Evolutionary conservation across 371 early-diverging fungal species (phyloP).

Genomic region (Rhizopus sp.): DNA sequence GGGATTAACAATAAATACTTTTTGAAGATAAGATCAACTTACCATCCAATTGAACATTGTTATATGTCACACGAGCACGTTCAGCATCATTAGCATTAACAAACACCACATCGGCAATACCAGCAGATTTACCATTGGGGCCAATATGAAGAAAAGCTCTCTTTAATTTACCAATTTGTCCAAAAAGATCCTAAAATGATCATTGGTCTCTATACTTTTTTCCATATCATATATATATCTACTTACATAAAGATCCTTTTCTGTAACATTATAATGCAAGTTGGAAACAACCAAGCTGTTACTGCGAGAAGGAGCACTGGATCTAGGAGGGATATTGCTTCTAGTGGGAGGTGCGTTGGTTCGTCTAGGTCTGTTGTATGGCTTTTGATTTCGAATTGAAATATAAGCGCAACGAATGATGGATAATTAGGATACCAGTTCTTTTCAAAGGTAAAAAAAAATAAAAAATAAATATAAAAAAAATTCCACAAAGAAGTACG

Average conservation of each 20-base stretch:
- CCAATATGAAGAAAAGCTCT: constrained; percentile 58
- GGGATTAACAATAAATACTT: constrained; percentile 2
- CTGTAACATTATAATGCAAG: constrained; percentile 65
- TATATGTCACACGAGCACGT: constrained; percentile 53
- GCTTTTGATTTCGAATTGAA: constrained; percentile 15
- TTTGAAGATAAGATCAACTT: constrained; percentile 8
- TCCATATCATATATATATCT: neutral
- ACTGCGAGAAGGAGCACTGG: constrained; percentile 14
- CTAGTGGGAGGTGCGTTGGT: constrained; percentile 10
- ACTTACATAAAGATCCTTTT: constrained; percentile 69
- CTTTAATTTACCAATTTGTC: constrained; percentile 53
- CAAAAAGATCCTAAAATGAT: constrained; percentile 51
- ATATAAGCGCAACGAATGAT: constrained; percentile 21
- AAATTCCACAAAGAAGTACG: constrained; percentile 10
- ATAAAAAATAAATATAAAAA: constrained; percentile 13
- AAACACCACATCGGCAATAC: constrained; percentile 65
- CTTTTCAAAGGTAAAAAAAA: constrained; percentile 17
- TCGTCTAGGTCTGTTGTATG: constrained; percentile 31
- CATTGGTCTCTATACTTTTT: neutral
- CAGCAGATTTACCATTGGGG: constrained; percentile 63
- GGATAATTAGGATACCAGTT: constrained; percentile 25
- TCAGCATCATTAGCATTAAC: constrained; percentile 52
- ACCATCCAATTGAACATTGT: constrained; percentile 68
- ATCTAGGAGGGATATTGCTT: constrained; percentile 4
- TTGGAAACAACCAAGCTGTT: constrained; percentile 56